Percentiles rank a stretch among this genome's conserved stretches.
Evolutionary conservation across 768 basidiomycete species (phyloP).

Genomic region (Crassisporium funariophilum): DNA sequence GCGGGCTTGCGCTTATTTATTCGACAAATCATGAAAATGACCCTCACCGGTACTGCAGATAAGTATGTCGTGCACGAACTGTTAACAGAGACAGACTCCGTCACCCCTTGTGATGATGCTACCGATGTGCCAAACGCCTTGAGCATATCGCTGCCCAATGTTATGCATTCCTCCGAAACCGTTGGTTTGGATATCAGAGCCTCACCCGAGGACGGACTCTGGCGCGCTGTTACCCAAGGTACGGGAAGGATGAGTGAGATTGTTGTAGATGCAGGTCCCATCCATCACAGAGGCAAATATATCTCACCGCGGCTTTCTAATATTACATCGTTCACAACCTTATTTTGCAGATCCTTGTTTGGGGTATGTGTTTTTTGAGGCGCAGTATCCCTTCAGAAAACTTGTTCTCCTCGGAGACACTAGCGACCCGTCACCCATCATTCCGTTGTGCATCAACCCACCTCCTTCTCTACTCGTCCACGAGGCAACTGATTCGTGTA

Average conservation of each 20-base stretch:
- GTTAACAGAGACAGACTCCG: constrained; percentile 53
- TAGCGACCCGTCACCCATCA: constrained; percentile 58
- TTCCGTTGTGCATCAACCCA: constrained; percentile 54
- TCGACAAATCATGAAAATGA: constrained; percentile 69
- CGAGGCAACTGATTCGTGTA: constrained; percentile 78
- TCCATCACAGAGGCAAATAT: constrained; percentile 76
- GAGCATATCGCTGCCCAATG: constrained; percentile 29
- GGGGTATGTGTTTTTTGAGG: constrained; percentile 74
- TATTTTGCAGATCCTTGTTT: constrained; percentile 65
- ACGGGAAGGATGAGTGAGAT: constrained; percentile 44
- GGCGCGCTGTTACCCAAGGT: constrained; percentile 54
- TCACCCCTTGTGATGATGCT: constrained; percentile 47
- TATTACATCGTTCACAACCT: constrained; percentile 1
- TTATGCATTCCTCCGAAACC: constrained; percentile 65
- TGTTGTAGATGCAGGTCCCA: constrained; percentile 73
- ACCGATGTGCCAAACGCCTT: constrained; percentile 12
- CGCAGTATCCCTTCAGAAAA: constrained; percentile 51
- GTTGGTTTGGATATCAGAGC: constrained; percentile 61
- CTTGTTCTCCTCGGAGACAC: constrained; percentile 82
- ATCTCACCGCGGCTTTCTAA: constrained; percentile 14
- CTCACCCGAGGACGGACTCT: constrained; percentile 56
- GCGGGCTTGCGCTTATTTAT: constrained; percentile 76
- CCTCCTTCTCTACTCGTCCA: constrained; percentile 75
- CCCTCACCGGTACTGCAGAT: constrained; percentile 58
- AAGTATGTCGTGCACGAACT: constrained; percentile 82